Evolutionary conservation across 768 basidiomycete species (phyloP), one percentile per base, ranked within the genome.

Genomic region (Lentinus brumalis): DNA sequence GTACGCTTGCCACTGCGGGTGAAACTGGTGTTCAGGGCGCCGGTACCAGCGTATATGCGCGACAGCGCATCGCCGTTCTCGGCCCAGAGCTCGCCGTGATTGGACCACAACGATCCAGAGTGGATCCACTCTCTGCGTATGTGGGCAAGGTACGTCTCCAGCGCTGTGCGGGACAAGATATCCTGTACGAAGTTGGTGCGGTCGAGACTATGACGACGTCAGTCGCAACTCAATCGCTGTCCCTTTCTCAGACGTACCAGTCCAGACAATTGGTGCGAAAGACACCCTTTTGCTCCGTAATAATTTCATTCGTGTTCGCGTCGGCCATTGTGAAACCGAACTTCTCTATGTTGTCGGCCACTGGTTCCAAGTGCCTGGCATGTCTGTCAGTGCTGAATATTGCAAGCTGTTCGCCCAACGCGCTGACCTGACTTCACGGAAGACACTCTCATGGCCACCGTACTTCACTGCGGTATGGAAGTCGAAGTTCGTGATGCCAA

Each of bases 181-280:
- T 98, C 96, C 74, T 99, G 92, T 1, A 97, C 88, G 66, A 98
- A 96, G 73, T 99, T 99, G 4, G 97, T 99, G 41, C 97, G 88
- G 69, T 99, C 96, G 64, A 99, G 78, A 73, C 97, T 97, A 67
- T 30, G 55, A 51, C 44, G 15, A 30, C 32, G 53, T 66, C 42
- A 50, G 38, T 59, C 8, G 18, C n/a, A 45, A 32, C 44, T 35
- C 35, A 45, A 59, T 30, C 9, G 51, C 12, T 38, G 18, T 39
- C 26, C 16, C 30, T 18, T 1, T 15, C 3, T 15, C n/a, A 21
- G 9, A 56, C 67, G 12, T 68, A 94, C 96, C 94, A 97, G 71
- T 98, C 96, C 53, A 97, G 77, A 69, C 97, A 99, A 70, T 98
- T 98, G 30, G 92, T 94, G 61, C 97, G 82, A 72, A 98, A 98